These are phyloP conservation scores for Chrysoporthe puriensis DNA, from an alignment of 2,329 filamentous ascomycete species.

Conservation along the genomic window DNA sequence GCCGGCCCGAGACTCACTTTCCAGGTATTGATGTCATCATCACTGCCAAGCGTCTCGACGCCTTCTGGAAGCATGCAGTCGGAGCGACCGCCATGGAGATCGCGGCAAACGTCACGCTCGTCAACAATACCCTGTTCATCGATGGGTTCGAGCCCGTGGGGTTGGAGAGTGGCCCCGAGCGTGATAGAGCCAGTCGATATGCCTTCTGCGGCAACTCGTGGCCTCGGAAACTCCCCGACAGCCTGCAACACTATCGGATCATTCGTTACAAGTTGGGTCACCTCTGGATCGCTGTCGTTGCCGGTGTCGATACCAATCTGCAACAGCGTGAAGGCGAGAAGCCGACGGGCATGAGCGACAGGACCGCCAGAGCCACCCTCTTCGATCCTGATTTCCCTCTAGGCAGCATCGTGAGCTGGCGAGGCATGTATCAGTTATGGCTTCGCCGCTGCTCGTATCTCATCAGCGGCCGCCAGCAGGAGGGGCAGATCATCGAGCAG, in stretches of 20 bases:
- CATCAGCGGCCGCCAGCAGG: background rate
- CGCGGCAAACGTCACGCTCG: background rate
- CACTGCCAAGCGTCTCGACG: background rate
- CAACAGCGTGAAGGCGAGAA: no score
- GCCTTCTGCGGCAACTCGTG: background rate
- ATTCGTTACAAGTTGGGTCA: background rate
- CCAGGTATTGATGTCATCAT: conserved; percentile 7
- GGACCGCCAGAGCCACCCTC: background rate
- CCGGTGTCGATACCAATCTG: background rate
- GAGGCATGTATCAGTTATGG: background rate
- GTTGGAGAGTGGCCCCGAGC: background rate
- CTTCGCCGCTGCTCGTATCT: background rate
- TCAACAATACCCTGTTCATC: background rate
- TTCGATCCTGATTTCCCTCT: background rate
- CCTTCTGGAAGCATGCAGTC: background rate
- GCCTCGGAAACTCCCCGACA: background rate
- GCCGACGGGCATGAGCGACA: no score
- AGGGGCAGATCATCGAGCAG: background rate
- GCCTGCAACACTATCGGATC: background rate
- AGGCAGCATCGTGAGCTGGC: background rate
- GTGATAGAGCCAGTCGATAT: background rate
- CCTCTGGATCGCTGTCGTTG: background rate
- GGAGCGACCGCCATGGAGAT: no score
- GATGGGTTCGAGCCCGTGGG: background rate
- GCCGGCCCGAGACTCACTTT: background rate